Base-by-base conservation (phyloP, 2,329 filamentous ascomycete genomes). In the Hysterium pulicare region DNA sequence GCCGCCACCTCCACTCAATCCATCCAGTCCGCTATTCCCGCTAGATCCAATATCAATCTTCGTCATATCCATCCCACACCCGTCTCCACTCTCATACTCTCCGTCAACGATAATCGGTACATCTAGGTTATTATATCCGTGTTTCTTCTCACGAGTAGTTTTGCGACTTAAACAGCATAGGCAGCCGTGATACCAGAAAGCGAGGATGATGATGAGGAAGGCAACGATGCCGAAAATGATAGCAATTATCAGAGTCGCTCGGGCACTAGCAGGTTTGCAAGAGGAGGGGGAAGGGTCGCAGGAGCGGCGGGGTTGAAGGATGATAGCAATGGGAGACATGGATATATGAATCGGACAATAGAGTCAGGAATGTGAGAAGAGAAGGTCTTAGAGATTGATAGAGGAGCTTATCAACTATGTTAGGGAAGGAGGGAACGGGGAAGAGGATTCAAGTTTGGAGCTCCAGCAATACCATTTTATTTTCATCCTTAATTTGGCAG, bases 111-210 rank as follows among this genome's bases (percentile, higher is more conserved):
- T n/a, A n/a, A n/a, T n/a, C n/a, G n/a, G n/a, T n/a, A n/a, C n/a
- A n/a, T n/a, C n/a, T n/a, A n/a, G n/a, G n/a, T n/a, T n/a, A n/a
- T n/a, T n/a, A n/a, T n/a, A n/a, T n/a, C n/a, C n/a, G n/a, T n/a
- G n/a, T n/a, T n/a, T n/a, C n/a, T n/a, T n/a, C n/a, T n/a, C n/a
- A n/a, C n/a, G n/a, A n/a, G n/a, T n/a, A n/a, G n/a, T 34, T 22
- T 42, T 42, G 17, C 33, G 35, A 37, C 24, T 37, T 26, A 22
- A 43, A 20, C 41, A 38, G 21, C 41, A 43, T 4, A 43, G 41
- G 20, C 41, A 43, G 5, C 33, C 34, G 26, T 38, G 34, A 26
- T 24, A 43, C 41, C 26, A 43, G 34, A 43, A 33, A 11, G 41
- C 33, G 4, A 43, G 16, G 34, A 38, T 16, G 9, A 43, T 16